Evolutionary conservation across 2,329 filamentous ascomycete species (phyloP), one percentile per base, ranked within the genome.

Genomic region (Cytospora mali): DNA sequence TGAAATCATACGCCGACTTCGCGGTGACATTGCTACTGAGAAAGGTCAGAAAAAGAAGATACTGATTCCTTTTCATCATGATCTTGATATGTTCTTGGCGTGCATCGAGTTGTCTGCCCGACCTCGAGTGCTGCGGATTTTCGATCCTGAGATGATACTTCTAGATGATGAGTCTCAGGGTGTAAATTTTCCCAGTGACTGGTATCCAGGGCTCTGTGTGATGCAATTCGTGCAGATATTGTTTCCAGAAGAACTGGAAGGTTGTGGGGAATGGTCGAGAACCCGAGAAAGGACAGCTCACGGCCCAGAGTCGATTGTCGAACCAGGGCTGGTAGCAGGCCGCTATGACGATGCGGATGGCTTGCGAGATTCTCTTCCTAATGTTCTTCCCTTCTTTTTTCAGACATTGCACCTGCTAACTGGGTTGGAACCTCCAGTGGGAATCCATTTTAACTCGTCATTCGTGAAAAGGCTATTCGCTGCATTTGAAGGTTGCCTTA

Each of bases 341-440:
- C 6, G 11, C 3, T 53, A 53, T 6, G 0, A 42, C 2, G n/a
- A 46, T 13, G 35, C 35, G 9, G 5, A 16, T 11, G 57, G 35
- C 4, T 14, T 9, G 2, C 11, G n/a, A 3, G 10, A 29, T 25
- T 1, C 23, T 14, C 18, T 59, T n/a, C 25, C 6, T 27, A 23
- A 50, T 18, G 16, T 59, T 2, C 10, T 53, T n/a, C 57, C 57
- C 2, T 59, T 59, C 18, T 59, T 53, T 21, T 46, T 46, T 11
- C 23, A 59, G 33, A 21, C n/a, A 7, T 33, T 59, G 28, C 33
- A 21, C n/a, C 33, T 52, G 11, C 18, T 59, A 11, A n/a, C 18
- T 23, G 0, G 21, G 23, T 7, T 29, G 2, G 4, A n/a, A 16
- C 16, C 25, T 29, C 23, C 11, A 9, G n/a, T 5, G 11, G 9